Evolutionary conservation across 2,329 filamentous ascomycete genomes (phyloP).

Genomic region (Alternaria sp.): DNA sequence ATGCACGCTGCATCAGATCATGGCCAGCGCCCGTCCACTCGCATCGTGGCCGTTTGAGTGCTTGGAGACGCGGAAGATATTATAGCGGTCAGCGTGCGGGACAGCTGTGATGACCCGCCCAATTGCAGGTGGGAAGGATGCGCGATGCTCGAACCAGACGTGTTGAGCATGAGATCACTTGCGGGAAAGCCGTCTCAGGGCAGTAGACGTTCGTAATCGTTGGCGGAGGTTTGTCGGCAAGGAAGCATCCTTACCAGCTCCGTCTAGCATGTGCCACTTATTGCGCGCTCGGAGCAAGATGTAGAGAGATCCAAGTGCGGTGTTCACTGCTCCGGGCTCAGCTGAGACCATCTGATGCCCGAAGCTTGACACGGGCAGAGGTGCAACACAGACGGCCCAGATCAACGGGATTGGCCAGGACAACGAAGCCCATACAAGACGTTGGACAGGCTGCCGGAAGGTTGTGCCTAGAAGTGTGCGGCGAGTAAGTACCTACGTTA

Average conservation of each 20-base stretch:
- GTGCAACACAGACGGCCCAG: slow-evolving; percentile 7
- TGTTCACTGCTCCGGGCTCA: slow-evolving; percentile 11
- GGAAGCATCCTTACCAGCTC: slow-evolving; percentile 4
- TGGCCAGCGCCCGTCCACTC: slow-evolving; percentile 23
- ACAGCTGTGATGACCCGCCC: slow-evolving; percentile 26
- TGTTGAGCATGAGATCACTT: slow-evolving; percentile 24
- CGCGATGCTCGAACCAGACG: slow-evolving; percentile 10
- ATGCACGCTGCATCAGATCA: slow-evolving; percentile 46
- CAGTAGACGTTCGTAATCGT: slow-evolving; percentile 3
- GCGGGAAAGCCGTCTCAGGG: slow-evolving; percentile 14
- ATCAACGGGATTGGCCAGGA: slow-evolving; percentile 12
- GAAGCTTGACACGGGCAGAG: slow-evolving; percentile 15
- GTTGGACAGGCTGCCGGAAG: slow-evolving; percentile 22
- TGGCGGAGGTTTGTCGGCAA: slow-evolving; percentile 13
- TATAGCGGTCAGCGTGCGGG: slow-evolving; percentile 39
- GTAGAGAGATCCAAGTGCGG: slow-evolving; percentile 8
- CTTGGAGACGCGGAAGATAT: slow-evolving; percentile 16
- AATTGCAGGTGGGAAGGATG: slow-evolving; percentile 21
- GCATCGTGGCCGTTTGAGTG: slow-evolving; percentile 27
- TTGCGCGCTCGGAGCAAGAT: slow-evolving; percentile 8
- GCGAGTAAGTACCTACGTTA: slow-evolving; percentile 8
- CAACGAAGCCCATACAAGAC: slow-evolving; percentile 19
- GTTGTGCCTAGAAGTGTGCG: slow-evolving; percentile 9
- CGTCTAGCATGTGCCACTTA: slow-evolving; percentile 10
- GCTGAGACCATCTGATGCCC: slow-evolving; percentile 15